Evolutionary conservation across 2,329 filamentous ascomycete species (phyloP).

Genomic region (Raffaelea arxii): DNA sequence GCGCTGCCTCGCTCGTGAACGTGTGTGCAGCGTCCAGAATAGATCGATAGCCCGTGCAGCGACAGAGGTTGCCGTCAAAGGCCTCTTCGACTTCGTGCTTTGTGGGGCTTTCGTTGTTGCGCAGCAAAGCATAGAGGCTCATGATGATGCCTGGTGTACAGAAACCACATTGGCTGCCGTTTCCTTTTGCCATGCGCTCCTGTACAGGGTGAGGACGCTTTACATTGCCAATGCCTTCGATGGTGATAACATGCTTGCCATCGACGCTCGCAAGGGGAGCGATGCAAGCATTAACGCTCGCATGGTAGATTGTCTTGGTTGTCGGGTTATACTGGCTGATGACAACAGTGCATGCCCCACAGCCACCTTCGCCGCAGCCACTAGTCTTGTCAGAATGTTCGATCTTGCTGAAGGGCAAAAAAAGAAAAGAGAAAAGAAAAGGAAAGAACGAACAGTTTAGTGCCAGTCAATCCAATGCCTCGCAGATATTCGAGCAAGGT

Average conservation of each 20-base stretch:
- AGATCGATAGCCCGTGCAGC: constrained; percentile 89
- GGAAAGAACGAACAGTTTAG: constrained; percentile 54
- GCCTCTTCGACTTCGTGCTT: constrained; percentile 87
- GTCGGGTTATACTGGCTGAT: constrained; percentile 90
- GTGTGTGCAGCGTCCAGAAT: constrained; percentile 91
- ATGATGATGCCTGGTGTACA: constrained; percentile 98
- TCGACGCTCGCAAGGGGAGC: constrained; percentile 88
- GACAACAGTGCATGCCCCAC: constrained; percentile 92
- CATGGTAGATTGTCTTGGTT: constrained; percentile 88
- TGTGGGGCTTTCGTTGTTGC: constrained; percentile 70
- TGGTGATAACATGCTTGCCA: constrained; percentile 95
- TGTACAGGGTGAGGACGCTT: constrained; percentile 82
- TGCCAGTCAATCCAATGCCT: constrained; percentile 87
- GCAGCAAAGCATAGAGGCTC: constrained; percentile 86
- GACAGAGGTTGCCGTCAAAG: constrained; percentile 91
- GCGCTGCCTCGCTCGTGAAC: constrained; percentile 52
- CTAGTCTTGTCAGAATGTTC: constrained; percentile 20
- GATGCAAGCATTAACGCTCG: constrained; percentile 90
- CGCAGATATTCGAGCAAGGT: constrained; percentile 89
- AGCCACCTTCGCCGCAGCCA: constrained; percentile 92
- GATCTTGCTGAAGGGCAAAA: not conserved
- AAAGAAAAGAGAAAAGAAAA: not conserved
- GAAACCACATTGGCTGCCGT: constrained; percentile 85
- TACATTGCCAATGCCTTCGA: constrained; percentile 88
- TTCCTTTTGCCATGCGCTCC: constrained; percentile 80